phyloP scores from a whole-genome alignment of 768 basidiomycete genomes.

The Fomitopsis pulvina region DNA sequence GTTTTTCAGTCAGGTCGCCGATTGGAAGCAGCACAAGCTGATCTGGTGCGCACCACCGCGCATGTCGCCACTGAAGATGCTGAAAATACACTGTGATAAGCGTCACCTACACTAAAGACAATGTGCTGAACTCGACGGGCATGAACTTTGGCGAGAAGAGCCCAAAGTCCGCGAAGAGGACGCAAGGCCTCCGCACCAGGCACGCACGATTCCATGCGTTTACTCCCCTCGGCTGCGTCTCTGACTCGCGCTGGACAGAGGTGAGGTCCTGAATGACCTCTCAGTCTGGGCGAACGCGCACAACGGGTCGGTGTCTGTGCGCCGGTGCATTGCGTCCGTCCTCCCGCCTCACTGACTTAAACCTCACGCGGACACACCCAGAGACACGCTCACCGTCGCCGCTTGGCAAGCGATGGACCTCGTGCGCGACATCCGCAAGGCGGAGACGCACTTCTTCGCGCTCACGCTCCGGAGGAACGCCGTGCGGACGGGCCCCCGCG shows the following conservation, averaged over 20 bases:
- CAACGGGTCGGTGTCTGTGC: not conserved
- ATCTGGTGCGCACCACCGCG: not conserved
- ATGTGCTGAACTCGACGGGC: not conserved
- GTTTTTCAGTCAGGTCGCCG: not conserved
- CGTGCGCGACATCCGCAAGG: not conserved
- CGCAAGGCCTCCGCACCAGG: not conserved
- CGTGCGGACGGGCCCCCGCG: not conserved
- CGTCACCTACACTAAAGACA: not conserved
- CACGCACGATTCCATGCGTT: not conserved
- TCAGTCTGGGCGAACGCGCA: not conserved
- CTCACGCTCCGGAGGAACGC: not conserved
- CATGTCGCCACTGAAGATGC: too few species aligned
- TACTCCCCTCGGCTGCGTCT: not conserved
- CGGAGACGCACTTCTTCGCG: not conserved
- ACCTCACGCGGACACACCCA: not conserved
- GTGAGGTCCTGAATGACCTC: not conserved
- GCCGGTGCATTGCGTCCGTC: too few species aligned
- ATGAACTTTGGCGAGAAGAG: not conserved
- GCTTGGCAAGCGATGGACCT: not conserved
- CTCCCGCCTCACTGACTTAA: not conserved
- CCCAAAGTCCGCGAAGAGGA: not conserved
- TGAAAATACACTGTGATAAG: too few species aligned
- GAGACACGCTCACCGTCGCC: not conserved
- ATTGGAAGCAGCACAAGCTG: not conserved
- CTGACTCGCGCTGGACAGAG: not conserved